Conservation (phyloP, 2,329 filamentous ascomycete genomes). For the Pseudogymnoascus pannorum region DNA sequence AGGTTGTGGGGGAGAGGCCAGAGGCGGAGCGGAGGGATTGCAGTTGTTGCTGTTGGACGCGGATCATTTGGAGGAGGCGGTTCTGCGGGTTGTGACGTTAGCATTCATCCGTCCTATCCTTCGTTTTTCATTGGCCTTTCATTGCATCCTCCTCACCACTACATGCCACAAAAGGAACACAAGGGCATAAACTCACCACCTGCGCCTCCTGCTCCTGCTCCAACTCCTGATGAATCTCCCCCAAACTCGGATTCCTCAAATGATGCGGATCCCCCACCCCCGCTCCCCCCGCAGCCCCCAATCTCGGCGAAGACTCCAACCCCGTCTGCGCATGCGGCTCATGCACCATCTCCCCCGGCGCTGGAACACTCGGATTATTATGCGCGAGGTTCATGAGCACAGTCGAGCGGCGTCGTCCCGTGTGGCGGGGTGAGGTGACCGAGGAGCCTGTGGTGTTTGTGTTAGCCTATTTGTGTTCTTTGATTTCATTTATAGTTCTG, state of each 20-base stretch:
- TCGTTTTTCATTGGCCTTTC: no score
- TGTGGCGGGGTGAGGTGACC: constrained; percentile 36
- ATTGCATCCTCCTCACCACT: no score
- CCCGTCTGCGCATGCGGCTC: constrained; percentile 31
- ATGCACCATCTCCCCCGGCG: constrained; percentile 60
- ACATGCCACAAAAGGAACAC: no score
- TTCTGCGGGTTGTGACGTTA: constrained; percentile 42
- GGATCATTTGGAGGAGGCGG: constrained; percentile 68
- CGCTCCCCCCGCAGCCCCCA: constrained; percentile 6
- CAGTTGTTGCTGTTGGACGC: constrained; percentile 65
- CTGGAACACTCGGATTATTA: constrained; percentile 61
- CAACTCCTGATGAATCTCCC: constrained; percentile 71
- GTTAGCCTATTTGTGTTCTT: not conserved
- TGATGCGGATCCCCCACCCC: constrained; percentile 48
- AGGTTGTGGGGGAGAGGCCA: constrained; percentile 33
- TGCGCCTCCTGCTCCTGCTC: constrained; percentile 74
- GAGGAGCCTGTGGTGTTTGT: constrained; percentile 27
- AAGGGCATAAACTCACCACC: constrained; percentile 47
- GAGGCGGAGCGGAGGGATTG: constrained; percentile 46
- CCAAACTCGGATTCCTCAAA: constrained; percentile 61
- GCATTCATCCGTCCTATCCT: not conserved
- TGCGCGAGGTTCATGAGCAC: constrained; percentile 67
- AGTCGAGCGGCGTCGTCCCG: constrained; percentile 56
- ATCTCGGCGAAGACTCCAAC: not conserved
- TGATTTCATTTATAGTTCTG: constrained; percentile 17